phyloP scores from a whole-genome alignment of 495 filamentous ascomycete species.

The Pseudoneurospora amorphoporcata region DNA sequence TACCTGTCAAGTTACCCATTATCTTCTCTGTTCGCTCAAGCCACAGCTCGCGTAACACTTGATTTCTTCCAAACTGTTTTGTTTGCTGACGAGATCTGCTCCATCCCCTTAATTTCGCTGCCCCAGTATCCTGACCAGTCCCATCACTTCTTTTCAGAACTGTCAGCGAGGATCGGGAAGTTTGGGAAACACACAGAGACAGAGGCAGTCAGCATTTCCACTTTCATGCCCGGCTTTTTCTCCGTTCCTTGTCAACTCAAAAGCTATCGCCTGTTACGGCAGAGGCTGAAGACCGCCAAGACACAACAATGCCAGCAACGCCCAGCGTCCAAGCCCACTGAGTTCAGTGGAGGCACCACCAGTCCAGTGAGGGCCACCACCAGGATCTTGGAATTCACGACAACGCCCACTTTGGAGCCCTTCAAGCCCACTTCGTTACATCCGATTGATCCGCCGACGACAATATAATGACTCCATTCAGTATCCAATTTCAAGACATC shows the following conservation, averaged over 20 bases:
- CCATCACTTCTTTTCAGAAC: neutral
- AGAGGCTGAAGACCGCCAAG: neutral
- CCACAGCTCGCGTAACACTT: neutral
- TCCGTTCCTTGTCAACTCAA: neutral
- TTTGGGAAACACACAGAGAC: neutral
- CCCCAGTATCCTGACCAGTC: neutral
- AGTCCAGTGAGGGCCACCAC: too few relatives aligned
- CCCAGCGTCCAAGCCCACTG: neutral
- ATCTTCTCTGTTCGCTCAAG: neutral
- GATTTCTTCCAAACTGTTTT: neutral
- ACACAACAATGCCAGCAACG: neutral
- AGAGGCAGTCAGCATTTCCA: neutral
- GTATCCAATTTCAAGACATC: neutral
- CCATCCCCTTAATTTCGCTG: neutral
- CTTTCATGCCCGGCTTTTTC: neutral
- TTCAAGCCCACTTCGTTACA: neutral
- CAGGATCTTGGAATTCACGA: neutral
- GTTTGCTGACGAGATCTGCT: neutral
- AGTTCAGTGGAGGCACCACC: neutral
- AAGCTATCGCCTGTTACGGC: neutral
- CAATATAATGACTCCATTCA: neutral
- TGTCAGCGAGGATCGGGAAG: neutral
- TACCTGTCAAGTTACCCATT: neutral
- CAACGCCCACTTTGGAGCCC: neutral
- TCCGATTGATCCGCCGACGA: neutral